Evolutionary conservation across 208 protist species (phyloP).

Genomic region (Leishmania lainsoni): DNA sequence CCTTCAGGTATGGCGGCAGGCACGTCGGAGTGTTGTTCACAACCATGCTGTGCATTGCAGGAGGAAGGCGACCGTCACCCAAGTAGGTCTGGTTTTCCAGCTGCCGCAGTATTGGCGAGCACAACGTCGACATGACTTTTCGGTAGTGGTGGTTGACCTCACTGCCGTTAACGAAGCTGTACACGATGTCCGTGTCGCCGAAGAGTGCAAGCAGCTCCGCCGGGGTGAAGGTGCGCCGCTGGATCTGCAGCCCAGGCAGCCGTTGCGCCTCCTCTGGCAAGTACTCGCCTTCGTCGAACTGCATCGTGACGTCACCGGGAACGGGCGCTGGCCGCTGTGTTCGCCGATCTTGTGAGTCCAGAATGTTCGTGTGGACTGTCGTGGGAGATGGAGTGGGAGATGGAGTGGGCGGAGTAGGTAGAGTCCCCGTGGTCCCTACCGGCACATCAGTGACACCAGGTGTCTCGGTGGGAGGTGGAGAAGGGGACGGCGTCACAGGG

Average conservation of each 20-base stretch:
- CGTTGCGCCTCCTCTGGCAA: slow-evolving; percentile 33
- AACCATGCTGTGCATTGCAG: not conserved
- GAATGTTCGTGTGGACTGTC: not conserved
- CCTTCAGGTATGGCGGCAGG: not conserved
- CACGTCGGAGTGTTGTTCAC: not conserved
- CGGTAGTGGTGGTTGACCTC: slow-evolving; percentile 76
- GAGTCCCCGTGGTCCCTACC: not conserved
- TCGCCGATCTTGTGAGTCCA: not conserved
- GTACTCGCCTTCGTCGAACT: slow-evolving; percentile 25
- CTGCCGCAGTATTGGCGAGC: not conserved
- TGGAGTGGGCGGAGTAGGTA: not conserved
- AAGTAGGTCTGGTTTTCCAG: not conserved
- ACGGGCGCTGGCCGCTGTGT: not conserved
- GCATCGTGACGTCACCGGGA: not conserved
- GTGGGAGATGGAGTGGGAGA: not conserved
- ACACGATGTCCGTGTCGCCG: slow-evolving; percentile 89
- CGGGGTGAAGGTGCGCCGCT: slow-evolving; percentile 34
- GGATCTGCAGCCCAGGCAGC: slow-evolving; percentile 34
- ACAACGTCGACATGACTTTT: slow-evolving; percentile 4
- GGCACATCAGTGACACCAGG: not conserved
- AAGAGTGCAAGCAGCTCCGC: slow-evolving; percentile 35
- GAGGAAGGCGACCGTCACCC: not conserved
- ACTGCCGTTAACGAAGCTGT: slow-evolving; percentile 96
- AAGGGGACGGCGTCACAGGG: not conserved
- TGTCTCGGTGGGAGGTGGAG: not conserved